Evolutionary conservation across 768 basidiomycete genomes (phyloP), one percentile per base, ranked within the genome.

Genomic region (Rickenella mellea): DNA sequence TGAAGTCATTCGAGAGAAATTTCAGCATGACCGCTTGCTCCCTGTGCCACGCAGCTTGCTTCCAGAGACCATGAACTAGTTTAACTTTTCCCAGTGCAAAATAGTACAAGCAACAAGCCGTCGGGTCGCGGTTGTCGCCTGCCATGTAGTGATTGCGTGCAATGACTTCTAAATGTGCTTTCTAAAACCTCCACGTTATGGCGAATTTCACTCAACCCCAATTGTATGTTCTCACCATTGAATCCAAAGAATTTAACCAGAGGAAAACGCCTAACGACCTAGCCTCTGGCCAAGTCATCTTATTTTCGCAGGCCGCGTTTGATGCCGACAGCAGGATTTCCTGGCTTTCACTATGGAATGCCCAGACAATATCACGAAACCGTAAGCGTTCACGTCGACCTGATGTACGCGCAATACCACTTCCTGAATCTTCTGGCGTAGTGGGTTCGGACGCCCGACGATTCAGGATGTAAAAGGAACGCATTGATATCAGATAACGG

Each of bases 331-430:
- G 59, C 4, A 99, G 60, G 33, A 97, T 59, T 14, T 85, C 89
- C 53, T 99, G 92, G 54, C 81, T 88, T 60, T 96, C 91, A 55
- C 92, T 96, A 52, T 96, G 86, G 57, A 84, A 93, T 0, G 93
- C 94, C 93, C 94, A 99, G 21, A 97, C 71, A 67, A 97, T 89
- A 59, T 99, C 94, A 26, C 96, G 78, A 60, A 85, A 92, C 17
- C 88, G 78, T 36, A 94, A 69, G n/a, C 89, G 74, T 54, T 83
- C 78, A 51, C 88, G 67, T 51, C 76, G 70, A 22, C 72, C 78
- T 29, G 74, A 71, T 48, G 63, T 64, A 27, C 65, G 63, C n/a
- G 66, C 66, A 11, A 66, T 55, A 1, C 58, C 49, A 26, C 58
- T 3, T 19, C 33, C 33, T 7, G 33, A 36, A 17, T 19, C 33